phyloP scores from a whole-genome alignment of 176 grass and related monocot genomes.

The Bothriochloa decipiens region DNA sequence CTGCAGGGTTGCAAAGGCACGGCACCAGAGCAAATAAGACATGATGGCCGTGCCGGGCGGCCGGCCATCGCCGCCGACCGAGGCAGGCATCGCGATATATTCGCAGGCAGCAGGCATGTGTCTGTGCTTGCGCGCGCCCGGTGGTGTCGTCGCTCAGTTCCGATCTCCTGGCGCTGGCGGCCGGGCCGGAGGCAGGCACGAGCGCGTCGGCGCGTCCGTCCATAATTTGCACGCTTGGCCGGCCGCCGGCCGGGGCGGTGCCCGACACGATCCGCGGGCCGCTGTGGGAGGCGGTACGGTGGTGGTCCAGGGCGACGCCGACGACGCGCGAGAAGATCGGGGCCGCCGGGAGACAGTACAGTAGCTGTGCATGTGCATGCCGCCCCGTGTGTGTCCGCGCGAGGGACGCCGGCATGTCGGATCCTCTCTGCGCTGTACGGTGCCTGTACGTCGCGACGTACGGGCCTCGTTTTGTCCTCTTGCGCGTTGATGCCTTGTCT shows the following conservation, averaged over 20 bases:
- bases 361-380: neutral
- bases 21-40: too few relatives aligned
- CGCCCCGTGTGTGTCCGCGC: too few relatives aligned
- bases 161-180: neutral
- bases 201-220: neutral
- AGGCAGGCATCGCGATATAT: too few relatives aligned
- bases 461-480: neutral
- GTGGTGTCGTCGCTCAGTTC: neutral
- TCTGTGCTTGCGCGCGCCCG: neutral
- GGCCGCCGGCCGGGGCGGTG: neutral
- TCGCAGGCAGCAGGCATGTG: too few relatives aligned
- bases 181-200: neutral
- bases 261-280: slow-evolving; percentile 22
- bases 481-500: too few relatives aligned
- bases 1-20: too few relatives aligned
- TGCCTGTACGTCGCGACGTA: neutral
- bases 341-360: neutral
- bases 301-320: neutral
- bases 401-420: neutral
- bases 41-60: too few relatives aligned
- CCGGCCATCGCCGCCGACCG: too few relatives aligned
- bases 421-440: neutral
- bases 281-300: neutral
- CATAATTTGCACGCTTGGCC: neutral
- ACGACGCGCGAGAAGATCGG: neutral